A percentile compares a stretch with the other conserved stretches of the same genome.
These are phyloP conservation scores for Penicillium nordicum DNA, from an alignment of 2,329 filamentous ascomycete species.

Conservation along the genomic window DNA sequence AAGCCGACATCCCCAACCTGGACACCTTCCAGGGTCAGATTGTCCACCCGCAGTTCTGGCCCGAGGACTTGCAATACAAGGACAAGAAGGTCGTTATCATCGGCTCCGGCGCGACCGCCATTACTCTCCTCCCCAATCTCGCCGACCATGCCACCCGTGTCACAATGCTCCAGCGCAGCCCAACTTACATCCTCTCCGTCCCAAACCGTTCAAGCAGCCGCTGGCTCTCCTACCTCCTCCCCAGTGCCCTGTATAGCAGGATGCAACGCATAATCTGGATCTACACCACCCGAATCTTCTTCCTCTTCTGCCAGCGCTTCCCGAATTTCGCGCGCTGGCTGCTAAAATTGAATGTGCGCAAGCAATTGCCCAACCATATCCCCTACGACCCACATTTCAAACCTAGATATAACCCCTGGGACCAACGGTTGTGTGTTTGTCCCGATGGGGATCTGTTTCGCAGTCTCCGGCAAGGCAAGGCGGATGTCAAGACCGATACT, in stretches of 20 bases:
- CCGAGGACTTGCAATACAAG: slow-evolving; percentile 61
- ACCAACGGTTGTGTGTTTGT: slow-evolving; percentile 73
- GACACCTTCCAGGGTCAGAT: slow-evolving; percentile 61
- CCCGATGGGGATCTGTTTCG: slow-evolving; percentile 59
- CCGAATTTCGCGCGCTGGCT: slow-evolving; percentile 50
- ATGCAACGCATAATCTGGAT: slow-evolving; percentile 49
- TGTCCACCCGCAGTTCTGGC: slow-evolving; percentile 75
- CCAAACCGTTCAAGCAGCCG: slow-evolving; percentile 33
- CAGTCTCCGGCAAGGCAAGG: slow-evolving; percentile 49
- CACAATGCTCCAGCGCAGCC: slow-evolving; percentile 79
- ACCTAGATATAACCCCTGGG: slow-evolving; percentile 63
- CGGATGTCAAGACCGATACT: slow-evolving; percentile 53
- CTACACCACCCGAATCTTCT: slow-evolving; percentile 49
- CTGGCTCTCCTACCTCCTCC: slow-evolving; percentile 34
- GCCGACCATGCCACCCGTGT: slow-evolving; percentile 62
- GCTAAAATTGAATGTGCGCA: slow-evolving; percentile 47
- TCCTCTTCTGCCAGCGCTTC: slow-evolving; percentile 53
- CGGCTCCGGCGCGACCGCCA: slow-evolving; percentile 73
- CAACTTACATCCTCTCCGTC: slow-evolving; percentile 63
- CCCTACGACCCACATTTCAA: slow-evolving; percentile 62
- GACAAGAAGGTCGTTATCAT: slow-evolving; percentile 69
- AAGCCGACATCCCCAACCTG: slow-evolving; percentile 63
- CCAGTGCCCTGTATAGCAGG: slow-evolving; percentile 30
- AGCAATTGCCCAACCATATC: slow-evolving; percentile 53
- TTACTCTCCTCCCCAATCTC: slow-evolving; percentile 71